Percentiles rank a stretch among this genome's conserved stretches.
Conservation (phyloP, 768 basidiomycete genomes). For the Harrya chromipes region DNA sequence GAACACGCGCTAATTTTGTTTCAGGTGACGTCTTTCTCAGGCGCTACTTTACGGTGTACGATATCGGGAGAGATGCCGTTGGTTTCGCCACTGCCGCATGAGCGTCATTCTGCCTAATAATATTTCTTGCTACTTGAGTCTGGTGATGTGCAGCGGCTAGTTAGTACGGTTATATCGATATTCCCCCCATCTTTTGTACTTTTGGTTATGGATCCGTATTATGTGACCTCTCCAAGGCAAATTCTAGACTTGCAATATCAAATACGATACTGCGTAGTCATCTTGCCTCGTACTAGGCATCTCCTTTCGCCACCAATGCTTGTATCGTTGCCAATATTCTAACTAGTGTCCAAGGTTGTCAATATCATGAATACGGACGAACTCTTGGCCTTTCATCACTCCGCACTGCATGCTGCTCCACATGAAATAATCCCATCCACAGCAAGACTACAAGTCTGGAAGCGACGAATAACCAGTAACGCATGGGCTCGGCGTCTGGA, state of each 20-base stretch:
- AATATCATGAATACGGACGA: constrained; percentile 13
- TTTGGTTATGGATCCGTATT: background rate
- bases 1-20: constrained; percentile 6
- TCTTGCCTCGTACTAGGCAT: too few species aligned
- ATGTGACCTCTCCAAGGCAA: too few species aligned
- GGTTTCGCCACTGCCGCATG: constrained; percentile 67
- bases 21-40: constrained; percentile 88
- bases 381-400: constrained; percentile 1
- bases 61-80: constrained; percentile 72
- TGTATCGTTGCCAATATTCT: background rate
- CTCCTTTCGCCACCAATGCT: background rate
- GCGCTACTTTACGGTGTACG: constrained; percentile 90
- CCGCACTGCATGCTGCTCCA: constrained; percentile 1
- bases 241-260: too few species aligned
- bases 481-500: constrained; percentile 43
- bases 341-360: background rate
- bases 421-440: constrained; percentile 17
- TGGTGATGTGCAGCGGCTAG: background rate
- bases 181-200: background rate
- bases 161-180: too few species aligned
- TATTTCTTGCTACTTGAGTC: background rate
- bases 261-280: too few species aligned
- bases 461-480: constrained; percentile 20
- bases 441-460: constrained; percentile 22
- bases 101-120: constrained; percentile 7